These are phyloP conservation scores for Trichoderma citrinoviride DNA, from an alignment of 2,329 filamentous ascomycete genomes.

Conservation along the genomic window DNA sequence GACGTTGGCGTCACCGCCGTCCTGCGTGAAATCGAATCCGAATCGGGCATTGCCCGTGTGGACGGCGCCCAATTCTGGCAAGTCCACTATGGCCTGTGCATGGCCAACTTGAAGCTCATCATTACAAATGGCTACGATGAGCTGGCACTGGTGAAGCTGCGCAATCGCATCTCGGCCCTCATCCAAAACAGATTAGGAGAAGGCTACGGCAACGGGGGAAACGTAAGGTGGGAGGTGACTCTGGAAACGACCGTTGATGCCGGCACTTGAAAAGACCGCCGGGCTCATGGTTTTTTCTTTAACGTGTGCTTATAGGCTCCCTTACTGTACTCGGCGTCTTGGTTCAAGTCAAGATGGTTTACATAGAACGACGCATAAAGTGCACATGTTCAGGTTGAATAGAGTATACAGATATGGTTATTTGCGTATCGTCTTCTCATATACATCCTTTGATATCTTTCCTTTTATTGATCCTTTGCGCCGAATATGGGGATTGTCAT, in stretches of 20 bases:
- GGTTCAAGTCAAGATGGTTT: neutral
- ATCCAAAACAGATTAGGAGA: slow-evolving; percentile 85
- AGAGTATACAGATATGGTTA: neutral
- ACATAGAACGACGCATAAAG: neutral
- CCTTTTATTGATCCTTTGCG: neutral
- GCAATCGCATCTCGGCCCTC: slow-evolving; percentile 72
- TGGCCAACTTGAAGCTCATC: slow-evolving; percentile 86
- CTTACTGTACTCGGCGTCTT: neutral
- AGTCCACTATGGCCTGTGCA: slow-evolving; percentile 93
- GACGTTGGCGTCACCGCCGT: slow-evolving; percentile 63
- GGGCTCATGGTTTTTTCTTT: neutral
- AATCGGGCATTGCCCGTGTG: slow-evolving; percentile 70
- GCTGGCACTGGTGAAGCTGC: slow-evolving; percentile 66
- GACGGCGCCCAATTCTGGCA: slow-evolving; percentile 98
- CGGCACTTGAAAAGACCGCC: slow-evolving; percentile 23
- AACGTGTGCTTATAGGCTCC: neutral
- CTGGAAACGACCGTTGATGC: slow-evolving; percentile 63
- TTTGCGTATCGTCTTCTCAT: too few relatives aligned
- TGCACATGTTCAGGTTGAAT: neutral
- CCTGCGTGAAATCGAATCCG: slow-evolving; percentile 79
- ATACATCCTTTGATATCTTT: neutral
- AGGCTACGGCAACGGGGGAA: slow-evolving; percentile 76
- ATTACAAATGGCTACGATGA: slow-evolving; percentile 65
- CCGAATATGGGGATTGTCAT: neutral
- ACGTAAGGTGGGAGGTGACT: slow-evolving; percentile 89